Base-by-base conservation (phyloP, 2,329 filamentous ascomycete species). In the Salinomyces thailandicus region DNA sequence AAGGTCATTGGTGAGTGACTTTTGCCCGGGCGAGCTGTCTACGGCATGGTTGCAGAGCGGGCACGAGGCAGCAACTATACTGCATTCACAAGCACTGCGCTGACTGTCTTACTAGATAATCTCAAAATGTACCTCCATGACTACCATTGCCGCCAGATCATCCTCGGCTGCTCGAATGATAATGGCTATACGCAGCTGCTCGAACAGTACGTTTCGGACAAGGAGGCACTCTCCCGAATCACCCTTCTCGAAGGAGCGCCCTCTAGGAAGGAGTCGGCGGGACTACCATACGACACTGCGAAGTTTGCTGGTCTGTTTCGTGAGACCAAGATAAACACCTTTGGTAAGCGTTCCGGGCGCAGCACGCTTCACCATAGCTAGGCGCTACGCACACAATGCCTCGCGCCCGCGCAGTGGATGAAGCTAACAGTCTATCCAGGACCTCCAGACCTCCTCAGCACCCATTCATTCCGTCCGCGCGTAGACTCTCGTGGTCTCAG, bases 141-240 rank as follows among this genome's bases (percentile, higher is more conserved):
- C 47, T 69, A 66, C 43, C 73, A 75, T 46, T 79, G 75, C 50
- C 72, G 71, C 36, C 72, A 75, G 38, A 67, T 79, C 35, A 60
- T 77, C 33, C 62, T 79, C 22, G 75, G 73, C 6, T 75, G 73
- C 53, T 71, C 70, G 11, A 68, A 72, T 40, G 70, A 73, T 54
- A 67, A 67, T 37, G 64, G 68, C 15, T 77, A 75, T 52, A 66
- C 67, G 16, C 61, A 62, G 8, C 57, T 70, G 22, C 58, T 79
- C 8, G 66, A 73, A 49, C 62, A 71, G 20, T 64, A 65, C 34
- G 52, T 63, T 32, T 57, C 60, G 39, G 66, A 72, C 28, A 26
- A 15, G 36, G 46, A 59, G 29, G 60, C 67, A 15, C 52, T 62
- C 6, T 58, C 61, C 15, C 66, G 69, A 32, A 63, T 78, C 26